A percentile compares a stretch with the other conserved stretches of the same genome.
Evolutionary conservation across 169 alveolate species (phyloP).

Genomic region (Perkinsus chesapeaki): DNA sequence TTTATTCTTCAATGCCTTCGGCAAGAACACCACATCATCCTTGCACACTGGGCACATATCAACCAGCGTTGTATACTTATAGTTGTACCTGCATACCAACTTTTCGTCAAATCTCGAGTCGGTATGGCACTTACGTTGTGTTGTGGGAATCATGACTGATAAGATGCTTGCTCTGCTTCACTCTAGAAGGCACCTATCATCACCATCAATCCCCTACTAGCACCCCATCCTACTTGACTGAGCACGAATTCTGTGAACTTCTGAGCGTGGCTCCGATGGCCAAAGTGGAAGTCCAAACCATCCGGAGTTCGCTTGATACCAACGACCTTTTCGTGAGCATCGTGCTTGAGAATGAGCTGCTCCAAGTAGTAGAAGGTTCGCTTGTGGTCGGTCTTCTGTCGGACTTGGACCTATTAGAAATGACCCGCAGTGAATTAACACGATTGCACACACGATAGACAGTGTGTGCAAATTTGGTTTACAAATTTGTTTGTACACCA

Average conservation of each 20-base stretch:
- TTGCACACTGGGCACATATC: slow-evolving; percentile 93
- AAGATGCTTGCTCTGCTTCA: slow-evolving; percentile 75
- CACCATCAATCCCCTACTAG: not conserved
- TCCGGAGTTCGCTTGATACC: slow-evolving; percentile 85
- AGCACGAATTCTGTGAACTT: slow-evolving; percentile 86
- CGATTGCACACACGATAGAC: not conserved
- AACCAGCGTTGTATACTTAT: slow-evolving; percentile 81
- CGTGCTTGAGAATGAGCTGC: slow-evolving; percentile 86
- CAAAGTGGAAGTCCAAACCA: slow-evolving; percentile 95
- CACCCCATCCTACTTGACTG: not conserved
- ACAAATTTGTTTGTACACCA: no score
- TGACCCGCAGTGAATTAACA: not conserved
- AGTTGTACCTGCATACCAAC: slow-evolving; percentile 34
- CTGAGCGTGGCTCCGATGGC: slow-evolving; percentile 83
- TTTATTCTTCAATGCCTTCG: slow-evolving; percentile 63
- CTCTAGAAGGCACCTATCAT: slow-evolving; percentile 55
- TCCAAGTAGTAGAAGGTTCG: slow-evolving; percentile 90
- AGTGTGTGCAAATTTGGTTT: no score
- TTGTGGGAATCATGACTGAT: slow-evolving; percentile 83
- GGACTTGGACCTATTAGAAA: slow-evolving; percentile 50
- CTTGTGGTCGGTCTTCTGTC: slow-evolving; percentile 95
- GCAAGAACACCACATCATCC: slow-evolving; percentile 90
- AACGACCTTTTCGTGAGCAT: slow-evolving; percentile 82
- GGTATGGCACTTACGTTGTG: slow-evolving; percentile 49
- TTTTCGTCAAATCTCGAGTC: not conserved